These are phyloP conservation scores for Mortierella sp. DNA, from an alignment of 371 early-diverging fungal genomes.

Conservation along the genomic window DNA sequence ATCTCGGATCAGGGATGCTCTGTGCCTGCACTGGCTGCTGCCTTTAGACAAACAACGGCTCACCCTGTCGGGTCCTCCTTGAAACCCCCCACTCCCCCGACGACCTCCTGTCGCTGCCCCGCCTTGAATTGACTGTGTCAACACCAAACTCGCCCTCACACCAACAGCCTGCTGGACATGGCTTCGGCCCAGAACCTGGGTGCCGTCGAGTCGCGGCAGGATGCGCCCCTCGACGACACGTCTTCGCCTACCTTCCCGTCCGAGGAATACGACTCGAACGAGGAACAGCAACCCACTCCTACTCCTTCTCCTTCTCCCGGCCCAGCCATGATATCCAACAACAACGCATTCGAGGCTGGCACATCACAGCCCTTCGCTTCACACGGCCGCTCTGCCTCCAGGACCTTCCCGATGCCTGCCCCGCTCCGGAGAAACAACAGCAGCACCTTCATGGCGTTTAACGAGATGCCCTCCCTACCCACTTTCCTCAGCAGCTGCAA, in stretches of 20 bases:
- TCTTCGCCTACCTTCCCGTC: conserved; percentile 41
- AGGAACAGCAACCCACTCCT: conserved; percentile 32
- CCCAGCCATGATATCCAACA: neutral
- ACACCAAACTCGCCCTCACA: neutral
- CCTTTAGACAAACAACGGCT: too few relatives aligned
- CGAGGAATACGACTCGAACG: conserved; percentile 37
- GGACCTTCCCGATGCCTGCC: conserved; percentile 37
- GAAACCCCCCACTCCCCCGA: too few relatives aligned
- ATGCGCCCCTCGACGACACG: conserved; percentile 15
- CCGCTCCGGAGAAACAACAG: conserved; percentile 40
- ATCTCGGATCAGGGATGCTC: too few relatives aligned
- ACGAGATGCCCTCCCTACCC: conserved; percentile 43
- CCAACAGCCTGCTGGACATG: conserved; percentile 11
- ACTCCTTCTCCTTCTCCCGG: conserved; percentile 18
- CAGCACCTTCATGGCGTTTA: conserved; percentile 40
- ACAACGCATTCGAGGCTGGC: neutral
- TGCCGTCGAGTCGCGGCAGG: conserved; percentile 5
- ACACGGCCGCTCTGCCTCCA: conserved; percentile 5
- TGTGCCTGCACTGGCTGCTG: too few relatives aligned
- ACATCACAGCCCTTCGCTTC: conserved; percentile 2
- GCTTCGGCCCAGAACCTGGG: conserved; percentile 17
- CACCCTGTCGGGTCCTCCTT: too few relatives aligned
- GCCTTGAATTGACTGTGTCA: neutral
- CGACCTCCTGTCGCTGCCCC: neutral
- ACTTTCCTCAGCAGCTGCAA: conserved; percentile 56